Base-by-base conservation (phyloP, 116 monocot species). In the Papilionanthe hybrid region DNA sequence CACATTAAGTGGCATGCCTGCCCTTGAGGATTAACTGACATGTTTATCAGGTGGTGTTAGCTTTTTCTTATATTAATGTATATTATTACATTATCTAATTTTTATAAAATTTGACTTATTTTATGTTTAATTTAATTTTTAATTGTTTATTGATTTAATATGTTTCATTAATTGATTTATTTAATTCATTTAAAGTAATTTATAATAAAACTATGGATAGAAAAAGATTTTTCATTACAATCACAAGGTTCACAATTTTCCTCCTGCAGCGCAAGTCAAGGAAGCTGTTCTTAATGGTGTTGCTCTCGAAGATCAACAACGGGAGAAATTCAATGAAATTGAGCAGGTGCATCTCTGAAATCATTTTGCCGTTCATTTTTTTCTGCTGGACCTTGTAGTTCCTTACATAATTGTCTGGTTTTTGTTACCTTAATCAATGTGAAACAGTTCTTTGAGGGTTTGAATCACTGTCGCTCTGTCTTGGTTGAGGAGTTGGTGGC, bases 211-310 rank as follows among this genome's bases (percentile, higher is more conserved):
- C 4, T 37, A 37, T 37, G 4, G 1, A 37, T 37, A 37, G 37
- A 37, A 37, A 37, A 37, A 37, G 37, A 3, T 37, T 37, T 37
- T 37, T 37, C 37, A 37, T 37, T 37, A 37, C 37, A 37, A 37
- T 69, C 69, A 30, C 37, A 32, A 41, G 27, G 30, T 37, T 69
- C 37, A 37, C 69, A 32, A 69, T 37, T 17, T 81, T 19, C 27
- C 19, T 47, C 79, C 83, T 91, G 42, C 90, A 98, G 98, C 68
- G 80, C 94, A 94, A 83, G 87, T 98, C 68, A 98, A 93, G 90
- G 98, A 94, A 83, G 98, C 98, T 56, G 88, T 94, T 82, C 92
- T 98, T 50, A 91, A 86, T 82, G 98, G 98, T 86, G 98, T 98
- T 80, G 92, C 92, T 66, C 91, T 98, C 78, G 94, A 93, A 78